Percentiles rank a stretch among this genome's conserved stretches.
These are phyloP conservation scores for Vaccinium macrocarpon DNA, from an alignment of 148 eudicot genomes.

Conservation along the genomic window DNA sequence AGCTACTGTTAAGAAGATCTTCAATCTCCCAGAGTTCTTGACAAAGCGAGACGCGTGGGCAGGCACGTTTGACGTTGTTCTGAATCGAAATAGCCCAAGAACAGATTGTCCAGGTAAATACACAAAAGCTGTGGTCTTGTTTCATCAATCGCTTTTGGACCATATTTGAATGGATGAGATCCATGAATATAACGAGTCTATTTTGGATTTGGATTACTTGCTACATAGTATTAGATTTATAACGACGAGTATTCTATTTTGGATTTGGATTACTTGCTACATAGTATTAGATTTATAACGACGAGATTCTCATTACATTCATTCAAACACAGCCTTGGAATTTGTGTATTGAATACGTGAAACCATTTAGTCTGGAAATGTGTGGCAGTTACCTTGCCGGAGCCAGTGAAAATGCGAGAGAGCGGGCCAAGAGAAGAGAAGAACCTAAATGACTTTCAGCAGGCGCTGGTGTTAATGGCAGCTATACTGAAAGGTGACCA, in stretches of 20 bases:
- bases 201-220: neutral
- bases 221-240: neutral
- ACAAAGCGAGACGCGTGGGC: slow-evolving; percentile 82
- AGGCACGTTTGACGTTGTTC: slow-evolving; percentile 64
- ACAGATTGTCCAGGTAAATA: slow-evolving; percentile 71
- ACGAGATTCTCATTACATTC: neutral
- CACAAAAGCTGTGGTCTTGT: neutral
- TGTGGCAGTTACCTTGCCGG: slow-evolving; percentile 54
- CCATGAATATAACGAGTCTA: neutral
- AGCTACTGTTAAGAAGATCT: slow-evolving; percentile 77
- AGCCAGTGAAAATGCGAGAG: slow-evolving; percentile 57
- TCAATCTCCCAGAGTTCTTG: slow-evolving; percentile 65
- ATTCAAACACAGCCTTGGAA: neutral
- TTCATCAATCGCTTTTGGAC: neutral
- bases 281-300: neutral
- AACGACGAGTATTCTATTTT: neutral
- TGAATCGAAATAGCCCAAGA: slow-evolving; percentile 57
- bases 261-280: neutral
- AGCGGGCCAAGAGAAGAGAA: slow-evolving; percentile 41
- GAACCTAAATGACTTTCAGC: slow-evolving; percentile 58
- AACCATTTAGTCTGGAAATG: neutral
- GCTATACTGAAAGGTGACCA: slow-evolving; percentile 74
- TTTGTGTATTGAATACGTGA: neutral
- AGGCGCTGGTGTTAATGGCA: slow-evolving; percentile 65
- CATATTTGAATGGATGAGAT: neutral